A percentile compares a stretch with the other conserved stretches of the same genome.
Conservation (phyloP, 495 filamentous ascomycete genomes). For the Astrocystis sublimbata region DNA sequence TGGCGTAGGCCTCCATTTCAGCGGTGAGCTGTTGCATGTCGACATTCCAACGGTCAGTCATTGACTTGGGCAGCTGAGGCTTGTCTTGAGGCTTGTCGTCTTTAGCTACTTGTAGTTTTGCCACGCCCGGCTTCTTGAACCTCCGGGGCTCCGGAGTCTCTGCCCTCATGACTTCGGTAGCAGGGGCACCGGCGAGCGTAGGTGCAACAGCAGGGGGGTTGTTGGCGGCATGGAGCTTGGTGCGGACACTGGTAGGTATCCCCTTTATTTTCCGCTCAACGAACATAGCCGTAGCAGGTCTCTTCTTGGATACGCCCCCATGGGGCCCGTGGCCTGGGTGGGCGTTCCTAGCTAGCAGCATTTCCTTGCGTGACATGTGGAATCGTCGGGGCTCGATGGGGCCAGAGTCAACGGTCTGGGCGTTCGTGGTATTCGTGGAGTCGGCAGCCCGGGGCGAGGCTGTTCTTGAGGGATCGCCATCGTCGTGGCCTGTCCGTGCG, state of each 20-base stretch:
- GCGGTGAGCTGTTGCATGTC: slow-evolving; percentile 48
- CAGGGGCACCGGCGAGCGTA: not conserved
- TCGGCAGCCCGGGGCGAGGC: not conserved
- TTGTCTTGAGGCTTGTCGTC: slow-evolving; percentile 27
- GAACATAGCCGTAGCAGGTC: slow-evolving; percentile 44
- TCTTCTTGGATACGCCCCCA: slow-evolving; percentile 40
- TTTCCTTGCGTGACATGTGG: slow-evolving; percentile 47
- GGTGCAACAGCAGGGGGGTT: slow-evolving; percentile 8
- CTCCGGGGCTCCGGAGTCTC: slow-evolving; percentile 26
- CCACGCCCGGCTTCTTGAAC: slow-evolving; percentile 33
- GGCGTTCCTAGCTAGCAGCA: slow-evolving; percentile 29
- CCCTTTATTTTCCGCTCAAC: slow-evolving; percentile 48
- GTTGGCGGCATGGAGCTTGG: slow-evolving; percentile 23
- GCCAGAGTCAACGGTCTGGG: not conserved
- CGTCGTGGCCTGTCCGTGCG: not conserved
- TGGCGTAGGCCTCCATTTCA: slow-evolving; percentile 52
- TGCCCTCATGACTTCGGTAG: slow-evolving; percentile 22
- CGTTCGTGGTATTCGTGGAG: not conserved
- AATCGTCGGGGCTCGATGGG: slow-evolving; percentile 41
- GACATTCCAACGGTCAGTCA: slow-evolving; percentile 40
- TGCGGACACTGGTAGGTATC: slow-evolving; percentile 21
- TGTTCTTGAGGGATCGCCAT: slow-evolving; percentile 6
- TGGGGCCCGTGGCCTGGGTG: slow-evolving; percentile 16
- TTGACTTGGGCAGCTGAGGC: slow-evolving; percentile 41
- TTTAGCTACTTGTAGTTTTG: slow-evolving; percentile 23